Evolutionary conservation across 139 green algal species (phyloP), one percentile per base, ranked within the genome.

Genomic region (Volvox africanus): DNA sequence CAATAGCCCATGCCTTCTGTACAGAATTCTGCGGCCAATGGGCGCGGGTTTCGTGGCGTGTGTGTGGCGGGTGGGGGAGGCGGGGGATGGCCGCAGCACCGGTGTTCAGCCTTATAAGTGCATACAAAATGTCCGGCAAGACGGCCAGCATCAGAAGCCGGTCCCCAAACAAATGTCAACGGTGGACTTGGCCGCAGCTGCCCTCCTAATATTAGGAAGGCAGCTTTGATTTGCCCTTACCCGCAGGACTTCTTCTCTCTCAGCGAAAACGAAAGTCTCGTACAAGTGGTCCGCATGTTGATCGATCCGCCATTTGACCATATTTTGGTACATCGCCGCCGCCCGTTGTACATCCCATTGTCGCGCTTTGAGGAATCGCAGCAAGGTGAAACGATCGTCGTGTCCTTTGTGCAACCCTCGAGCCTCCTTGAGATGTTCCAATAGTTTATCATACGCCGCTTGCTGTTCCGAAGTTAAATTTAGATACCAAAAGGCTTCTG

Each of bases 361-460:
- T 22, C 90, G 24, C 1, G 90, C 90, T 61, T 93, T 93, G 5
- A 93, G 80, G 91, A 93, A 93, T 19, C 91, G 86, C 22, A 93
- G 86, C 19, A 93, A 67, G 28, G 91, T 91, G 24, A 65, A 93
- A 17, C 85, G 76, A 82, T 93, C 91, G 37, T 93, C 91, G 28
- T 87, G 80, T 13, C 91, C 91, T 5, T n/a, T 14, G 17, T 89
- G 50, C 24, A 91, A 68, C 26, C 26, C n/a, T 1, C 36, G 33
- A 2, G 79, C 79, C 6, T 81, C 26, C 14, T 62, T 65, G 2
- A 93, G 44, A 26, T 88, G 68, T 28, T 84, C 26, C 9, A 62
- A 24, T 21, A 93, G 90, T 61, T 69, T 69, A 14, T 91, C 86
- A 61, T 91, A 71, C 33, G 91, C 86, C 0, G 1, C 3, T 50